A percentile compares a stretch with the other conserved stretches of the same genome.
Evolutionary conservation across 176 grass and related monocot species (phyloP).

Genomic region (Aegilops speltoides): DNA sequence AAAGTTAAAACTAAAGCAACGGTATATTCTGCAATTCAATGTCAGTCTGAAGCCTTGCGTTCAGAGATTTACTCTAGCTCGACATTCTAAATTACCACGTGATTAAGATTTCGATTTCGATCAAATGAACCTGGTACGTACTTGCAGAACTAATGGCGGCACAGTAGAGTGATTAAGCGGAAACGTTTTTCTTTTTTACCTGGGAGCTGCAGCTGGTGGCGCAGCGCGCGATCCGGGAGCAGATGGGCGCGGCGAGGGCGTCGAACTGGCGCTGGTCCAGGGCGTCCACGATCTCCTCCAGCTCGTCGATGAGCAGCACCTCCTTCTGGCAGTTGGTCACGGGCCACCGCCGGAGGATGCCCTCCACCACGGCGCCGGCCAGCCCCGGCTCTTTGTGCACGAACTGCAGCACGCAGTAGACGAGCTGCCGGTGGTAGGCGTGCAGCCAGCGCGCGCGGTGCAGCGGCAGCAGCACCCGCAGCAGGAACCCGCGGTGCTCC

Average conservation of each 20-base stretch:
- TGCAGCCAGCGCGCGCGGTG: constrained; percentile 50
- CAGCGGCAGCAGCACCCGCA: constrained; percentile 74
- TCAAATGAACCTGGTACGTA: not conserved
- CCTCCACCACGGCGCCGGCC: constrained; percentile 38
- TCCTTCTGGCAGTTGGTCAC: constrained; percentile 83
- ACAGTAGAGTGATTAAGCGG: too few relatives aligned
- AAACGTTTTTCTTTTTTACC: constrained; percentile 20
- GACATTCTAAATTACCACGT: too few relatives aligned
- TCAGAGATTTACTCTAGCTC: not conserved
- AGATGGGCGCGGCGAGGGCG: constrained; percentile 57
- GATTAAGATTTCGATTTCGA: not conserved
- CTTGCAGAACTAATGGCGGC: too few relatives aligned
- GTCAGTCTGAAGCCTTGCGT: not conserved
- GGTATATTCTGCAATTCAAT: constrained; percentile 10
- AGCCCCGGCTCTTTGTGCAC: constrained; percentile 55
- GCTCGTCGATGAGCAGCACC: constrained; percentile 81
- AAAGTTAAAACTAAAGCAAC: not conserved
- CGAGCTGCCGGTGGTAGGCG: constrained; percentile 73
- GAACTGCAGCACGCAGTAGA: constrained; percentile 81
- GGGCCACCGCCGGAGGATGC: constrained; percentile 66
- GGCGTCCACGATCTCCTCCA: constrained; percentile 63
- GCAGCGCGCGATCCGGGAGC: constrained; percentile 59
- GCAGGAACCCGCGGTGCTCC: constrained; percentile 70
- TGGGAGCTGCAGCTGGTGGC: constrained; percentile 73
- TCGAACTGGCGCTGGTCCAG: constrained; percentile 40